These are phyloP conservation scores for Cyclanthera cordifolia DNA, from an alignment of 306 rosid species.

Conservation along the genomic window DNA sequence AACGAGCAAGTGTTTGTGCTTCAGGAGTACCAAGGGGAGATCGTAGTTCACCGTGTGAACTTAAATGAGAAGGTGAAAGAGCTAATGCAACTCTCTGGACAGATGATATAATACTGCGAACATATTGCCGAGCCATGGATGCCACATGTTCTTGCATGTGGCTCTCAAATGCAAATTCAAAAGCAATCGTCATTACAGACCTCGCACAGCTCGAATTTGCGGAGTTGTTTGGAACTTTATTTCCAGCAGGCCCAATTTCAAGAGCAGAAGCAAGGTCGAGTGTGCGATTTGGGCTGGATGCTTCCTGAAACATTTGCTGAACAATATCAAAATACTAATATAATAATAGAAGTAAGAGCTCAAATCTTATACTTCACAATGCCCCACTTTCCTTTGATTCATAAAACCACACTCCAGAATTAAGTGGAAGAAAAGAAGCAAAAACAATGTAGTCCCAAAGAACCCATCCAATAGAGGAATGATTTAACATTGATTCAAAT, in stretches of 20 bases:
- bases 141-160: constrained; percentile 99
- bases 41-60: constrained; percentile 74
- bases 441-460: neutral
- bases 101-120: constrained; percentile 96
- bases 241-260: constrained; percentile 78
- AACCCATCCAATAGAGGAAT: neutral
- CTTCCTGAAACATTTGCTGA: constrained; percentile 42
- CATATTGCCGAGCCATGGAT: constrained; percentile 94
- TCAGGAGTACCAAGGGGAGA: constrained; percentile 90
- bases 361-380: neutral
- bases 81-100: constrained; percentile 98
- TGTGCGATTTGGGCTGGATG: constrained; percentile 99
- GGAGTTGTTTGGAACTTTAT: constrained; percentile 51
- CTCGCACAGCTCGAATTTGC: constrained; percentile 64
- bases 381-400: neutral
- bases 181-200: constrained; percentile 99
- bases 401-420: neutral
- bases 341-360: neutral
- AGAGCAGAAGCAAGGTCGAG: constrained; percentile 97
- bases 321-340: neutral
- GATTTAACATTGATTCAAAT: constrained; percentile 5
- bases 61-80: constrained; percentile 84
- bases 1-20: constrained; percentile 92
- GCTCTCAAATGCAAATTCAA: constrained; percentile 94
- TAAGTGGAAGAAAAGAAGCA: neutral